These are phyloP conservation scores for Ogataea zsoltii DNA, from an alignment of 805 yeast species.

Conservation along the genomic window DNA sequence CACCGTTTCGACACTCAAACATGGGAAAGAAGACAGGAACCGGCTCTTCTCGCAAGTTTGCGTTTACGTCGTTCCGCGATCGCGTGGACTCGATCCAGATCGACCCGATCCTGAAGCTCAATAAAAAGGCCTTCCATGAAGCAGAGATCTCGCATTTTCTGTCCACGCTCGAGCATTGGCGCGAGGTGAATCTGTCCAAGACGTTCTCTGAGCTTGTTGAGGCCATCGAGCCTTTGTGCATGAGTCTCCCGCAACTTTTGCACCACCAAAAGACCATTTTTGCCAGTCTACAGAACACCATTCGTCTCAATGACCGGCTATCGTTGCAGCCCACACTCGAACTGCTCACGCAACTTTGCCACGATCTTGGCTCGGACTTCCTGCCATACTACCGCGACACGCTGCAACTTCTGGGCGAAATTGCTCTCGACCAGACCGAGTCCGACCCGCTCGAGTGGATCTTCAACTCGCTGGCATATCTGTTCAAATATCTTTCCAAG, in stretches of 20 bases:
- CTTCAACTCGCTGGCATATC: slow-evolving; percentile 81
- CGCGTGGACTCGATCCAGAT: slow-evolving; percentile 81
- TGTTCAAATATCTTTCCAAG: slow-evolving; percentile 83
- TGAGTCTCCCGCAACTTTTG: slow-evolving; percentile 78
- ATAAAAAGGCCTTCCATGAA: slow-evolving; percentile 63
- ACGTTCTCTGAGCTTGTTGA: slow-evolving; percentile 64
- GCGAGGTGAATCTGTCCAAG: slow-evolving; percentile 77
- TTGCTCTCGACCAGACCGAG: slow-evolving; percentile 51
- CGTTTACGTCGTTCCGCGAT: slow-evolving; percentile 77
- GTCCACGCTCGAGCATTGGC: slow-evolving; percentile 82
- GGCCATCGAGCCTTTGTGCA: slow-evolving; percentile 52
- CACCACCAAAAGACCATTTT: slow-evolving; percentile 69
- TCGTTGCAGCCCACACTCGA: slow-evolving; percentile 84
- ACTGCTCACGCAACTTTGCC: slow-evolving; percentile 78
- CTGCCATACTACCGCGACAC: slow-evolving; percentile 60
- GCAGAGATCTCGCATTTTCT: slow-evolving; percentile 78
- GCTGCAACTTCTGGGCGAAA: slow-evolving; percentile 48
- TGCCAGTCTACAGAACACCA: slow-evolving; percentile 35
- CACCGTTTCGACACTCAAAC: not conserved
- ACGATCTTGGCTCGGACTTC: slow-evolving; percentile 91
- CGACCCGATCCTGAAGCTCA: slow-evolving; percentile 60
- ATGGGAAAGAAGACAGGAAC: slow-evolving; percentile 43
- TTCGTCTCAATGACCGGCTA: slow-evolving; percentile 61
- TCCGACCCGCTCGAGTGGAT: slow-evolving; percentile 75
- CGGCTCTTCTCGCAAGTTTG: slow-evolving; percentile 59